A percentile compares a stretch with the other conserved stretches of the same genome.
Conservation (phyloP, 2,329 filamentous ascomycete genomes). For the Xylariaceae sp. region DNA sequence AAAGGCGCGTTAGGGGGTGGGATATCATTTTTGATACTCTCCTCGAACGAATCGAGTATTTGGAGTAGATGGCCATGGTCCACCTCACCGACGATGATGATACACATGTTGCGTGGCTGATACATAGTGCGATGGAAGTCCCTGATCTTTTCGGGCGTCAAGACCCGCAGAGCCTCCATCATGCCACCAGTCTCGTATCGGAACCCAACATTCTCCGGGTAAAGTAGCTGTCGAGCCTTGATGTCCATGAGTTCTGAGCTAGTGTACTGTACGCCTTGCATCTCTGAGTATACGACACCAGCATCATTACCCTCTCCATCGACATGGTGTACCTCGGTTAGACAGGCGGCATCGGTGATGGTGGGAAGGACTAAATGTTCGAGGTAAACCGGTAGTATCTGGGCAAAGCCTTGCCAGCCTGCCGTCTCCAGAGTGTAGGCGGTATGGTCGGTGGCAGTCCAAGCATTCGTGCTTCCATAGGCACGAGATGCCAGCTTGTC, state of each 20-base stretch:
- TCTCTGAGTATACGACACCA: slow-evolving; percentile 96
- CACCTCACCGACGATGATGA: slow-evolving; percentile 88
- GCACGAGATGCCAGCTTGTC: slow-evolving; percentile 91
- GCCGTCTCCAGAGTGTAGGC: slow-evolving; percentile 93
- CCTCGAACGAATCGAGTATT: slow-evolving; percentile 83
- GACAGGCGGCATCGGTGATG: slow-evolving; percentile 85
- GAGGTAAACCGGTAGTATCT: slow-evolving; percentile 89
- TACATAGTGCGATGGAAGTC: slow-evolving; percentile 96
- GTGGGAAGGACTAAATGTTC: slow-evolving; percentile 91
- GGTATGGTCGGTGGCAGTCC: slow-evolving; percentile 94
- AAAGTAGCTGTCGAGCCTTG: slow-evolving; percentile 70
- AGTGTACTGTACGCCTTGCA: slow-evolving; percentile 91
- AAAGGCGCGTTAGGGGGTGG: slow-evolving; percentile 71
- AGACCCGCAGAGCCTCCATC: slow-evolving; percentile 81
- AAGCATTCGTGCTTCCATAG: slow-evolving; percentile 92
- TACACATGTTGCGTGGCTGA: slow-evolving; percentile 88
- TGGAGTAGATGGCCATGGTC: slow-evolving; percentile 74
- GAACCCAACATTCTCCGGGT: slow-evolving; percentile 85
- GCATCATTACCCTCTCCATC: slow-evolving; percentile 93
- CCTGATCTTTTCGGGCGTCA: slow-evolving; percentile 87
- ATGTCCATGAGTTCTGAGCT: slow-evolving; percentile 84
- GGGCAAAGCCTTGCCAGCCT: slow-evolving; percentile 93
- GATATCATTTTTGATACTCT: slow-evolving; percentile 76
- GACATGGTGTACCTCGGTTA: slow-evolving; percentile 94
- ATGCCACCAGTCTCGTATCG: slow-evolving; percentile 97